These are phyloP conservation scores for Pichia kluyveri DNA, from an alignment of 805 yeast genomes.

Conservation along the genomic window DNA sequence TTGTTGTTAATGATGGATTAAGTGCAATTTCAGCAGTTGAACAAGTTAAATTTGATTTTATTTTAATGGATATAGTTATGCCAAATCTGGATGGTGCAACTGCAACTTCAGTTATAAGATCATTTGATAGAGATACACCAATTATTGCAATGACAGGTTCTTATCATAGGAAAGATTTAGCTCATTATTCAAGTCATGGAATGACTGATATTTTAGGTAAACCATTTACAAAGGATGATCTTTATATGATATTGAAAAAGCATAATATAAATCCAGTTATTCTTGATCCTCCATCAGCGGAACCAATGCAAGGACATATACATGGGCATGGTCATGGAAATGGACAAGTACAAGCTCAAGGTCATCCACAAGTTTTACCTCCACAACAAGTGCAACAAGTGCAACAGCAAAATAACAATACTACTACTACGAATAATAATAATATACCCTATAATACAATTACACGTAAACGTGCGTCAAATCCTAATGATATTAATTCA, in stretches of 20 bases:
- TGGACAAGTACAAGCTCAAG: neutral
- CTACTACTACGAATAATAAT: neutral
- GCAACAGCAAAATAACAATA: neutral
- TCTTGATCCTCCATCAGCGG: neutral
- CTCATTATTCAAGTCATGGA: slow-evolving; percentile 75
- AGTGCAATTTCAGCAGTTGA: slow-evolving; percentile 76
- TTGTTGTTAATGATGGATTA: slow-evolving; percentile 87
- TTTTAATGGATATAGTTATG: slow-evolving; percentile 83
- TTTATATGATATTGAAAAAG: slow-evolving; percentile 69
- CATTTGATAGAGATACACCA: slow-evolving; percentile 78
- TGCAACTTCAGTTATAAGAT: slow-evolving; percentile 82
- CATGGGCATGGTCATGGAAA: no score
- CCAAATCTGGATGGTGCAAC: slow-evolving; percentile 85
- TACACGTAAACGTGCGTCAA: no score
- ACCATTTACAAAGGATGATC: slow-evolving; percentile 85
- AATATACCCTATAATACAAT: no score
- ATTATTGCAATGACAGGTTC: slow-evolving; percentile 93
- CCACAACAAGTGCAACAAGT: neutral
- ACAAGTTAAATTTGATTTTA: slow-evolving; percentile 63
- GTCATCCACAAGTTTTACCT: no score
- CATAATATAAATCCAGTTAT: slow-evolving; percentile 39
- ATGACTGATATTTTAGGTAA: slow-evolving; percentile 90
- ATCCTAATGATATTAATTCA: no score
- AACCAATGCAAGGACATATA: slow-evolving; percentile 12
- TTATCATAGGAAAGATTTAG: slow-evolving; percentile 72